Evolutionary conservation across 2,329 filamentous ascomycete species (phyloP).

Genomic region (Didymella pinodella): DNA sequence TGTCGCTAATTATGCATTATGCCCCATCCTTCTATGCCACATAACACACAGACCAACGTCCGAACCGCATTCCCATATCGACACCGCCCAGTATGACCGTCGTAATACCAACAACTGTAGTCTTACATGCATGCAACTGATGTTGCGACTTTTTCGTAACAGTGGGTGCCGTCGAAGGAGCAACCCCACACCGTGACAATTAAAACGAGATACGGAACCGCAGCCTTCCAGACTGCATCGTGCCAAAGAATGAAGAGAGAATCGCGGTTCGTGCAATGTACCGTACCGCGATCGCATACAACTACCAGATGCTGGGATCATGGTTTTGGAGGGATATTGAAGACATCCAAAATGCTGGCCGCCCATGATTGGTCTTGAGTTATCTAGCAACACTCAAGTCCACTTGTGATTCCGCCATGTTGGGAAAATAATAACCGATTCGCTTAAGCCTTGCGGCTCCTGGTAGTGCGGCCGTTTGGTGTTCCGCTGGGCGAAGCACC

Average conservation of each 20-base stretch:
- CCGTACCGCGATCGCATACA: not conserved
- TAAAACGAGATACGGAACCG: constrained; percentile 23
- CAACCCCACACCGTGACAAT: constrained; percentile 24
- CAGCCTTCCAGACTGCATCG: constrained; percentile 18
- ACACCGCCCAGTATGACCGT: constrained; percentile 17
- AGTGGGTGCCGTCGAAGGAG: constrained; percentile 20
- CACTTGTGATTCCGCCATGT: not conserved
- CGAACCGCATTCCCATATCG: constrained; percentile 9
- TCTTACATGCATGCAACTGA: constrained; percentile 22
- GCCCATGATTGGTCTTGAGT: not conserved
- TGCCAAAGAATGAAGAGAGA: constrained; percentile 19
- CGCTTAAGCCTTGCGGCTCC: constrained; percentile 73
- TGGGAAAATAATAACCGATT: not conserved
- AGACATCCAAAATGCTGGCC: not conserved
- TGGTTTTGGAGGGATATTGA: not conserved
- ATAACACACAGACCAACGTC: constrained; percentile 4
- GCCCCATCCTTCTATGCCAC: constrained; percentile 11
- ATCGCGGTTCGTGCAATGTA: not conserved
- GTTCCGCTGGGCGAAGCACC: constrained; percentile 55
- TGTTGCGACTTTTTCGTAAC: constrained; percentile 24
- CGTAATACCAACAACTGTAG: constrained; percentile 15
- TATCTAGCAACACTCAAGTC: not conserved
- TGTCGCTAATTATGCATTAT: constrained; percentile 20
- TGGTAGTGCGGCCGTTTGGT: constrained; percentile 67
- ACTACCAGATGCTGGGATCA: not conserved